Evolutionary conservation across 2,329 filamentous ascomycete genomes (phyloP).

Genomic region (Fusarium globosum): DNA sequence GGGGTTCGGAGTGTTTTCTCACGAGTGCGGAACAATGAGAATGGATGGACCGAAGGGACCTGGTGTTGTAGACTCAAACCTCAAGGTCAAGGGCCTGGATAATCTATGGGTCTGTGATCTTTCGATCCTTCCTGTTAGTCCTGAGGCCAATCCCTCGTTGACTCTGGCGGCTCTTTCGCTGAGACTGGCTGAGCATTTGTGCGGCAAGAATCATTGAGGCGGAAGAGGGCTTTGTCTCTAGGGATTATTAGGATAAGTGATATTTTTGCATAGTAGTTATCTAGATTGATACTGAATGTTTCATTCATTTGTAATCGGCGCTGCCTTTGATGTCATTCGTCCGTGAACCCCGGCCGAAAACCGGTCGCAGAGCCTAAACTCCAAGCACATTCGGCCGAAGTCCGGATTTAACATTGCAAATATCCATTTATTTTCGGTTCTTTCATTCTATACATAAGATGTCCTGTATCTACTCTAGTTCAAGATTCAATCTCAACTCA

Average conservation of each 20-base stretch:
- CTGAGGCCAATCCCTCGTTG: conserved; percentile 26
- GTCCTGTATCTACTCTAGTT: fast-evolving
- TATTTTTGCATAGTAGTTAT: neutral
- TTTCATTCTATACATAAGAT: neutral
- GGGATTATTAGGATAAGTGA: fast-evolving
- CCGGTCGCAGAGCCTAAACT: neutral
- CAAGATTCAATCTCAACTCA: fast-evolving
- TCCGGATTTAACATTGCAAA: neutral
- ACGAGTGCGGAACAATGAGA: conserved; percentile 34
- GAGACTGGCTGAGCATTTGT: conserved; percentile 22
- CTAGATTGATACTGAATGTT: neutral
- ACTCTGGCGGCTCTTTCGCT: conserved; percentile 28
- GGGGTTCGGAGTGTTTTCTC: conserved; percentile 31
- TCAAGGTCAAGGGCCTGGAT: conserved; percentile 21
- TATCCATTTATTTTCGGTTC: neutral
- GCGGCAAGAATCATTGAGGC: neutral
- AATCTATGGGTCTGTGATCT: conserved; percentile 34
- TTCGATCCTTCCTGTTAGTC: conserved; percentile 27
- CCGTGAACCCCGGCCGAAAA: neutral
- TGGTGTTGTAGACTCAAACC: conserved; percentile 13
- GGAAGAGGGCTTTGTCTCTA: fast-evolving
- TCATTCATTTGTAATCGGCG: neutral
- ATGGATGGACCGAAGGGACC: conserved; percentile 12
- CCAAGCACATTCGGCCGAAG: conserved; percentile 7
- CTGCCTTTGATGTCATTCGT: neutral